Percentiles rank a stretch among this genome's conserved stretches.
Conservation (phyloP, 169 alveolate species). For the Eimeria falciformis region DNA sequence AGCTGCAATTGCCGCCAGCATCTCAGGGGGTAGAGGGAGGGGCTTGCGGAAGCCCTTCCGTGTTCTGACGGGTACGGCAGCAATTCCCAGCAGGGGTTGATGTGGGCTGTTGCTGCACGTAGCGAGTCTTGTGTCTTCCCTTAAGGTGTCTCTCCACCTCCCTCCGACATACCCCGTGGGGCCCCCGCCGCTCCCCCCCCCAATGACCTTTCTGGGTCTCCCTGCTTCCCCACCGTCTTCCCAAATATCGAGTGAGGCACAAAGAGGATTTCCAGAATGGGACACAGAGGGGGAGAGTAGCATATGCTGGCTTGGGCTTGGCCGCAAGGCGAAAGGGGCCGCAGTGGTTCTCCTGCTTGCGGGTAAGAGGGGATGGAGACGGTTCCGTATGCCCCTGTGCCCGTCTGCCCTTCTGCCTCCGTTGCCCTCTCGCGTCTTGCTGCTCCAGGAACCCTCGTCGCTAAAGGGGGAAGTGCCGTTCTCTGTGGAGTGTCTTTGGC, state of each 20-base stretch:
- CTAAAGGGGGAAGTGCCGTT: background rate
- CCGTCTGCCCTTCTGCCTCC: slow-evolving; percentile 39
- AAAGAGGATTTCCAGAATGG: background rate
- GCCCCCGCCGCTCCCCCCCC: slow-evolving; percentile 19
- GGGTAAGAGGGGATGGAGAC: no score
- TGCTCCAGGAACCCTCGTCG: slow-evolving; percentile 15
- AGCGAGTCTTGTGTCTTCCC: slow-evolving; percentile 9
- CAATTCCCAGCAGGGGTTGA: slow-evolving; percentile 39
- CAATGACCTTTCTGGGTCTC: slow-evolving; percentile 2
- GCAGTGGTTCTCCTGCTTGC: slow-evolving; percentile 44
- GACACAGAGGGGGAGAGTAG: background rate
- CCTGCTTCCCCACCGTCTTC: slow-evolving; percentile 28
- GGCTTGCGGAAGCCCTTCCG: slow-evolving; percentile 77
- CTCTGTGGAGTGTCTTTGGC: slow-evolving; percentile 15
- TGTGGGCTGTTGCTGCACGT: slow-evolving; percentile 29
- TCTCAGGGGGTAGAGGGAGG: slow-evolving; percentile 77
- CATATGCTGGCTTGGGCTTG: slow-evolving; percentile 33
- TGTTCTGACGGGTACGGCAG: slow-evolving; percentile 77
- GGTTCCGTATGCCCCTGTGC: background rate
- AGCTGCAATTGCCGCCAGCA: slow-evolving; percentile 74
- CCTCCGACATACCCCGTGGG: slow-evolving; percentile 36
- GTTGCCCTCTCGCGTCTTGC: slow-evolving; percentile 20
- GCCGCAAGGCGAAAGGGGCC: slow-evolving; percentile 31
- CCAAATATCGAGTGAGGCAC: slow-evolving; percentile 15
- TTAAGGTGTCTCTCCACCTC: slow-evolving; percentile 45